These are phyloP conservation scores for Aspergillus ruber DNA, from an alignment of 2,329 filamentous ascomycete species.

Conservation along the genomic window DNA sequence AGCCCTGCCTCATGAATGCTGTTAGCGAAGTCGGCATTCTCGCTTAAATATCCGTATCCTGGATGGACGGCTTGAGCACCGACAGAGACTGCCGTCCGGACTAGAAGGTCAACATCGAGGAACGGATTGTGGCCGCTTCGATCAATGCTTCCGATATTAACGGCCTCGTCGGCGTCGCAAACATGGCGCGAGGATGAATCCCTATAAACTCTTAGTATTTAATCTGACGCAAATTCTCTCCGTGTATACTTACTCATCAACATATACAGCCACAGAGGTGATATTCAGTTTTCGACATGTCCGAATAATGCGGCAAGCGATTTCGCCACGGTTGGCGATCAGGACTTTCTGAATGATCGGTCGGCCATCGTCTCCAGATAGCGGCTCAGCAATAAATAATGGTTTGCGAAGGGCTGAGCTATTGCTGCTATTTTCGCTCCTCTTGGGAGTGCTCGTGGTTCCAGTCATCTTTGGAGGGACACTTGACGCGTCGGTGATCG, in stretches of 20 bases:
- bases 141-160: constrained; percentile 20
- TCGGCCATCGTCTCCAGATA: constrained; percentile 8
- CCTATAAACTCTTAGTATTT: constrained; percentile 7
- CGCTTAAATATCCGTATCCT: constrained; percentile 31
- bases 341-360: constrained; percentile 17
- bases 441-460: too few species aligned
- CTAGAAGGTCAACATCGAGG: constrained; percentile 23
- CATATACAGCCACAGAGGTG: constrained; percentile 14
- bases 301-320: constrained; percentile 21
- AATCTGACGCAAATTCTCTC: not conserved
- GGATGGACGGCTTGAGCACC: constrained; percentile 26
- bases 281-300: constrained; percentile 20
- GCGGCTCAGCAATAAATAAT: constrained; percentile 12
- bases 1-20: constrained; percentile 21
- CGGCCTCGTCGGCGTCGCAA: constrained; percentile 26
- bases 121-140: constrained; percentile 16
- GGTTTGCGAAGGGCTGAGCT: constrained; percentile 8
- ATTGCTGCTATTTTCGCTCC: not conserved
- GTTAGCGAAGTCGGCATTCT: constrained; percentile 28
- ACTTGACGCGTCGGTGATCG: too few species aligned
- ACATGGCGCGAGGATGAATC: constrained; percentile 25
- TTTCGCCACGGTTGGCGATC: constrained; percentile 24
- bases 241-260: constrained; percentile 8
- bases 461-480: too few species aligned
- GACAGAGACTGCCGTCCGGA: constrained; percentile 16